Evolutionary conservation across 768 basidiomycete species (phyloP).

Genomic region (Pleurotus sapidus): DNA sequence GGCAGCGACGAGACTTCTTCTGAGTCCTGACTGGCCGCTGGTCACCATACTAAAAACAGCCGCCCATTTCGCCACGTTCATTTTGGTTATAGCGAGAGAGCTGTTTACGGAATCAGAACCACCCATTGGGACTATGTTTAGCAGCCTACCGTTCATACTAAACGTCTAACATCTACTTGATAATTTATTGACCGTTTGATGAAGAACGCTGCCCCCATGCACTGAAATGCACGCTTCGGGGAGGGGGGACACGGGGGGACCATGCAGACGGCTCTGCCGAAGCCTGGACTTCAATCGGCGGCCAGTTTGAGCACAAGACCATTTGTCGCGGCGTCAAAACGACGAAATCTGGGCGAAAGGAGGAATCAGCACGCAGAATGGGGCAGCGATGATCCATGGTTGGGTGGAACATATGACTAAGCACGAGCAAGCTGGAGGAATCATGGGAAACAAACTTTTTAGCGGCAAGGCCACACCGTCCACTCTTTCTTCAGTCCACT

Average conservation of each 20-base stretch:
- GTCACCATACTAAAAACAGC: too few relatives aligned
- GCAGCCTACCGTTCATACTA: not conserved
- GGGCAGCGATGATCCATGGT: not conserved
- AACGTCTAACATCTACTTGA: too few relatives aligned
- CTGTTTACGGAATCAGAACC: not conserved
- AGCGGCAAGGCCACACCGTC: not conserved
- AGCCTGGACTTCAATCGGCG: too few relatives aligned
- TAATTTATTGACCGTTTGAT: too few relatives aligned
- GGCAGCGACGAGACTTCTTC: too few relatives aligned
- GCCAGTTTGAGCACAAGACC: not conserved
- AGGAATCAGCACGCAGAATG: not conserved
- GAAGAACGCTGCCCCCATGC: too few relatives aligned
- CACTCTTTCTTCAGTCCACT: not conserved
- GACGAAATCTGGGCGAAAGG: not conserved
- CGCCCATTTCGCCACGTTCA: too few relatives aligned
- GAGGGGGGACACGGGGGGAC: too few relatives aligned
- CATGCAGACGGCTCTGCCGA: too few relatives aligned
- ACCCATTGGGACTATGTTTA: not conserved
- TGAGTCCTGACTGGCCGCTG: too few relatives aligned
- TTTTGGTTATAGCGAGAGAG: too few relatives aligned
- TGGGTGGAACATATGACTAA: not conserved
- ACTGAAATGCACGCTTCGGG: too few relatives aligned
- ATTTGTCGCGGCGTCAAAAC: not conserved
- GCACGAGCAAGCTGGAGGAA: not conserved
- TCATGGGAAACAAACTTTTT: conserved; percentile 4